Conservation (phyloP, 495 filamentous ascomycete species). For the Apiosordaria backusii region DNA sequence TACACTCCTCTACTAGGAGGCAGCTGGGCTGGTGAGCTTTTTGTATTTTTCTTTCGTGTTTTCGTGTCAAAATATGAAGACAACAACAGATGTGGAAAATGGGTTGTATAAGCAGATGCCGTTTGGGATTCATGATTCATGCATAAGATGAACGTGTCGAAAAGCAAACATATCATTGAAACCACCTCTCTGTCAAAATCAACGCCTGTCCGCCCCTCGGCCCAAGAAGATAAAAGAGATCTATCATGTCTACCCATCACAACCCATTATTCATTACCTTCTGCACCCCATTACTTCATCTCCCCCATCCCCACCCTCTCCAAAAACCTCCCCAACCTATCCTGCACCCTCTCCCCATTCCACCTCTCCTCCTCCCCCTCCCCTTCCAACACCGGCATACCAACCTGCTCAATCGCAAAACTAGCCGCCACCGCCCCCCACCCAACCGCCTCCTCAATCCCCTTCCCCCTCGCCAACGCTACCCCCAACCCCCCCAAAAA, state of each 20-base stretch:
- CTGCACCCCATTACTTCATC: neutral
- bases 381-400: conserved; percentile 61
- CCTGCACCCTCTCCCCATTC: conserved; percentile 62
- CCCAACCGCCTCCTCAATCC: conserved; percentile 64
- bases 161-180: neutral
- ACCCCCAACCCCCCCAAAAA: conserved; percentile 84
- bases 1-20: too few relatives aligned
- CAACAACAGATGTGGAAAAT: too few relatives aligned
- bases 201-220: neutral
- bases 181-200: neutral
- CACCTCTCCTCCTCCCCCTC: conserved; percentile 62
- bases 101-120: too few relatives aligned
- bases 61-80: too few relatives aligned
- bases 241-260: neutral
- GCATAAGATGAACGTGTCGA: too few relatives aligned
- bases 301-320: neutral
- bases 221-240: neutral
- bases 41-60: too few relatives aligned
- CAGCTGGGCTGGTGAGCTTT: too few relatives aligned
- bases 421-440: conserved; percentile 85
- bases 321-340: conserved; percentile 51
- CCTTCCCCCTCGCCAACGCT: conserved; percentile 61
- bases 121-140: too few relatives aligned
- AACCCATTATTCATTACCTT: too few relatives aligned
- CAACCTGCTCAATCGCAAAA: conserved; percentile 92